phyloP scores from a whole-genome alignment of 139 green algal species.

The Chlamydomonas schloesseri region DNA sequence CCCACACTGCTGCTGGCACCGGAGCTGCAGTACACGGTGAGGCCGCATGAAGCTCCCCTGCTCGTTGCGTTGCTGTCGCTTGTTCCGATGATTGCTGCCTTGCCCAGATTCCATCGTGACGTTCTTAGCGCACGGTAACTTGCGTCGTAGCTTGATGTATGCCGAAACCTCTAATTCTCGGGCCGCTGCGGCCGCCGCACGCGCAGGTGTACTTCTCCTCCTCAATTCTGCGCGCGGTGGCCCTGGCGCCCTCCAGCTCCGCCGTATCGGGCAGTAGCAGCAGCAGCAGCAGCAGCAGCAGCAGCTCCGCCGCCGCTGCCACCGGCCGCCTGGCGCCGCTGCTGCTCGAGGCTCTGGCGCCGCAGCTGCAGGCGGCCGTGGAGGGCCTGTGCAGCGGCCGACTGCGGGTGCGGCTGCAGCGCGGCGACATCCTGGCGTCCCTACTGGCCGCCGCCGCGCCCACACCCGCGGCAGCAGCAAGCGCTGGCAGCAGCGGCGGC shows the following conservation, averaged over 20 bases:
- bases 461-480: neutral
- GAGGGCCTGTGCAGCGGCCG: neutral
- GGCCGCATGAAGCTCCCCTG: no score
- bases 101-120: no score
- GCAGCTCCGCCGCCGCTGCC: neutral
- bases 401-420: conserved; percentile 13
- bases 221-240: conserved; percentile 46
- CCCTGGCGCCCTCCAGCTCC: neutral
- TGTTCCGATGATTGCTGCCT: no score
- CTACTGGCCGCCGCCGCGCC: neutral
- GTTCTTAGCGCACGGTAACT: no score
- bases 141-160: no score
- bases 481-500: neutral
- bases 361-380: conserved; percentile 19
- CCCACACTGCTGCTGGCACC: conserved; percentile 33
- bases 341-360: conserved; percentile 13
- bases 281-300: no score
- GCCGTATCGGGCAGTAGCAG: no score
- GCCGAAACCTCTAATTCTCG: no score
- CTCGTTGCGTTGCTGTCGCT: no score
- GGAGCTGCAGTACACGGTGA: conserved; percentile 48
- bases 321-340: neutral
- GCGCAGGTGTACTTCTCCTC: conserved; percentile 49
- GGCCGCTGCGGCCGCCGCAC: no score
- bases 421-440: conserved; percentile 34